Evolutionary conservation across 1,284 basidiomycete genomes (phyloP), one percentile per base, ranked within the genome.

Genomic region (Mycosarcoma mackinlayi): DNA sequence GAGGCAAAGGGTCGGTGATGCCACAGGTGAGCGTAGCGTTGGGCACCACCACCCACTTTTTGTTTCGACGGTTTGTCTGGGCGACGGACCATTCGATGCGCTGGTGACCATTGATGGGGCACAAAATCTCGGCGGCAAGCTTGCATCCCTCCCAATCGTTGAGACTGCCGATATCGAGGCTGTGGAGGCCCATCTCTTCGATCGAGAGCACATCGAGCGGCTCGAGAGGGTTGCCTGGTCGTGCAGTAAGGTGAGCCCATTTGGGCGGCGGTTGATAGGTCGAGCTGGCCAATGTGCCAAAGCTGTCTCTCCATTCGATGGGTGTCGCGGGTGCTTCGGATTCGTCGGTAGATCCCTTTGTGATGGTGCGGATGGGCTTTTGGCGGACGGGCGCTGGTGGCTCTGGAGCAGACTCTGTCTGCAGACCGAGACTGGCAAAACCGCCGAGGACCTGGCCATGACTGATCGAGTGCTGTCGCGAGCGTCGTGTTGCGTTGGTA

Each of bases 151-250:
- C 63, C 77, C 77, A 79, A 42, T 79, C 76, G 34, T 65, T 68
- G 28, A 67, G 52, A 51, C 66, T 74, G 58, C 77, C 77, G 14
- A 79, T 46, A 45, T 79, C 67, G 55, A 79, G 59, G 24, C 74
- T 67, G 54, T 79, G 77, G 28, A 68, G 46, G 8, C 76, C 76
- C 76, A 79, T 78, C 31, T 79, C 77, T 16, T 78, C 66, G 40
- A 79, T 73, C 3, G 76, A 77, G 24, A 79, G 59, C 40, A 77
- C 56, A 44, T 79, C 77, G 28, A 79, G 67, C 2, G 67, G 68
- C 27, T 76, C 71, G 28, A 74, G 52, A 6, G 77, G 67, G 28
- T 76, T 65, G 49, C 57, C 41, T 0, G 64, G 68, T 11, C 56
- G 42, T 19, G 46, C 49, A 9, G 40, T 47, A 16, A 71, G 57